Percentiles rank a stretch among this genome's conserved stretches.
Evolutionary conservation across 345 rosid species (phyloP).

Genomic region (Bretschneidera sinensis): DNA sequence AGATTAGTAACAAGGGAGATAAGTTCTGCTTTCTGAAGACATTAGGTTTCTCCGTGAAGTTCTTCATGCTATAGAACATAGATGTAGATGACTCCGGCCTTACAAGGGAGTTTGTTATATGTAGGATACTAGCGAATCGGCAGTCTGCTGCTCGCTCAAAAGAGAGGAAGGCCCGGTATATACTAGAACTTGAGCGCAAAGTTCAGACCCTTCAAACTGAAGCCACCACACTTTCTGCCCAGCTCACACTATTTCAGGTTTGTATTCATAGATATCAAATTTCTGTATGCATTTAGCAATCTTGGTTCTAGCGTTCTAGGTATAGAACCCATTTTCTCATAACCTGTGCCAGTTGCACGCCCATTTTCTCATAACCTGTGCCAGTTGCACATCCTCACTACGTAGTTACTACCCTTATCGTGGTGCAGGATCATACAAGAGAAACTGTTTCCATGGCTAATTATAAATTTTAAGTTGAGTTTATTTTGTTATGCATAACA

Average conservation of each 20-base stretch:
- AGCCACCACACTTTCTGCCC: conserved; percentile 83
- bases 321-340: too few relatives aligned
- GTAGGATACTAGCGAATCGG: conserved; percentile 76
- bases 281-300: background rate
- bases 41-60: background rate
- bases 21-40: background rate
- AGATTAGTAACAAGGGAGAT: background rate
- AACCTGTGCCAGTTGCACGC: too few relatives aligned
- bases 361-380: too few relatives aligned
- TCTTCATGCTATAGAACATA: background rate
- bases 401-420: too few relatives aligned
- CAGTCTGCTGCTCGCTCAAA: conserved; percentile 92
- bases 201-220: conserved; percentile 79
- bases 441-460: too few relatives aligned
- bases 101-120: conserved; percentile 10
- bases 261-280: background rate
- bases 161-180: conserved; percentile 81
- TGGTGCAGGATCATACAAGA: too few relatives aligned
- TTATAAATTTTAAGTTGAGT: too few relatives aligned
- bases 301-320: background rate
- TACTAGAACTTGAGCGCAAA: conserved; percentile 76
- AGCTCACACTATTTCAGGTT: conserved; percentile 73
- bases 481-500: too few relatives aligned
- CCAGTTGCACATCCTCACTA: too few relatives aligned
- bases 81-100: background rate